phyloP scores from a whole-genome alignment of 768 basidiomycete species.

The Agaricus subrufescens region DNA sequence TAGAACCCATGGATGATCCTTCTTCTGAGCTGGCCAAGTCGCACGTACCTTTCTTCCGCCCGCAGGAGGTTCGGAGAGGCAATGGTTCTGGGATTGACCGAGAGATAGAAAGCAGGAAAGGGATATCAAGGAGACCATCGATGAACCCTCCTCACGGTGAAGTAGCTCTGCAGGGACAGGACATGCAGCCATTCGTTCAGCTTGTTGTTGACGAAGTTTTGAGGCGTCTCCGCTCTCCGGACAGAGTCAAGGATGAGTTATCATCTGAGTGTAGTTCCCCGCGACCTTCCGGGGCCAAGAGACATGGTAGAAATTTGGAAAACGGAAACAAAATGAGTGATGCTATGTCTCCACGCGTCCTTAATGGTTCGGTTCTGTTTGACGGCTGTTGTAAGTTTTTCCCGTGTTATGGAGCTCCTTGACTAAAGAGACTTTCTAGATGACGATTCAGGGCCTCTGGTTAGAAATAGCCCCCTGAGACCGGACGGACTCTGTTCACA shows the following conservation, averaged over 20 bases:
- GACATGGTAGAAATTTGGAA: background rate
- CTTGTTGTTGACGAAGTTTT: conserved; percentile 5
- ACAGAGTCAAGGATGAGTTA: background rate
- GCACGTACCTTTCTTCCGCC: background rate
- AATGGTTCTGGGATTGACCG: background rate
- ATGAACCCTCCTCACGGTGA: background rate
- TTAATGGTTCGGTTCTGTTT: conserved; percentile 2
- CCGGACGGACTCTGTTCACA: background rate
- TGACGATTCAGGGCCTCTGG: background rate
- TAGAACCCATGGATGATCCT: background rate
- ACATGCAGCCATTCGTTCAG: background rate
- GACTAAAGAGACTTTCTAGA: background rate
- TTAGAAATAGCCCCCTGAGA: background rate
- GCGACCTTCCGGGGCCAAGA: background rate
- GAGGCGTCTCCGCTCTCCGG: conserved; percentile 1
- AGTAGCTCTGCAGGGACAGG: background rate
- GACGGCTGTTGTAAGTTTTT: background rate
- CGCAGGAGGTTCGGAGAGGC: background rate
- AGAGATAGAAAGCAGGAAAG: background rate
- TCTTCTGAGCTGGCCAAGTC: conserved; percentile 1
- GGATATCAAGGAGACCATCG: background rate
- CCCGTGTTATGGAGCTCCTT: background rate
- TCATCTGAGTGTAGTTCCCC: background rate
- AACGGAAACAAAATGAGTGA: background rate
- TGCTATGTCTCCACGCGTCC: background rate